Evolutionary conservation across 2,329 filamentous ascomycete genomes (phyloP), one percentile per base, ranked within the genome.

Genomic region (Aspergillus sp.): DNA sequence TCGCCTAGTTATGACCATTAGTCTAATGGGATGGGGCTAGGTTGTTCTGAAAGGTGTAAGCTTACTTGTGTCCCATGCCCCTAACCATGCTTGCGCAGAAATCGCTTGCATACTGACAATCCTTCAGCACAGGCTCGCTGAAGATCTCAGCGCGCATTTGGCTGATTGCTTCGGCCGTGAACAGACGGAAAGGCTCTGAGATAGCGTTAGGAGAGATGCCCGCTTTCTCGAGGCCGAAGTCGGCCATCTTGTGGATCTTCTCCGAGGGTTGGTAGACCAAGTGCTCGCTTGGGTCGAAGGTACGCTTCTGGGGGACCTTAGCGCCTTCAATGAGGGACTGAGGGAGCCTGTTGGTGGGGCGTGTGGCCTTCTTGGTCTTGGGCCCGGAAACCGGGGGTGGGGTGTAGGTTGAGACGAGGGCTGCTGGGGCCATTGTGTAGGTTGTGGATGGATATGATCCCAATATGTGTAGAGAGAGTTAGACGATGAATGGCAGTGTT

Each of bases 81-180:
- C 83, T 79, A 25, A 85, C 67, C 68, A 65, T 84, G 78, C 64
- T 77, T 78, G 19, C 79, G 73, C 17, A 81, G 78, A 67, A 87
- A 78, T 65, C 86, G 83, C 70, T 84, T 83, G 80, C 79, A 71
- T 81, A 88, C 55, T 80, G 80, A 71, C 82, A 87, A 43, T 86
- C 83, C 4, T 80, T 74, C 53, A 83, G 77, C 3, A 88, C 84
- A 13, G 82, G 78, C 1, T 82, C 78, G 50, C 81, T 81, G 43
- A 88, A 78, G 19, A 88, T 81, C 71, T 89, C 87, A 8, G 32
- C 50, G 4, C 32, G 30, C 4, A 52, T 39, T 9, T 52, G 50
- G 2, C 10, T 39, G 17, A 52, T 39, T 1, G 30, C 50, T 1
- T 39, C 50, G n/a, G 19, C 5, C 2, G 30, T 21, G 50, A 52